A percentile compares a stretch with the other conserved stretches of the same genome.
Evolutionary conservation across 208 protist species (phyloP).

Genomic region (Leishmania martiniquensis): DNA sequence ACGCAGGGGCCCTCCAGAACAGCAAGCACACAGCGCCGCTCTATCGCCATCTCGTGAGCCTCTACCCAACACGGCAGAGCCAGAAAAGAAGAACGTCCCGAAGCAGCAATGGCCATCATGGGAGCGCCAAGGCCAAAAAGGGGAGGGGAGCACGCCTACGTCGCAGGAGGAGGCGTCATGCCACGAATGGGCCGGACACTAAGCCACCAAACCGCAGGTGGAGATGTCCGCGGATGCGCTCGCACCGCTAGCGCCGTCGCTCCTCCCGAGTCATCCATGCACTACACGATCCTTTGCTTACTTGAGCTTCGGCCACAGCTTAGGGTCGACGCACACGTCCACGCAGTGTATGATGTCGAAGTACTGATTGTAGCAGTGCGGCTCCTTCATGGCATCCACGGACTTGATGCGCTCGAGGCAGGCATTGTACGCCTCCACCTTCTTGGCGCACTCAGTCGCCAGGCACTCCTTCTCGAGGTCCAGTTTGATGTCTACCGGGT

Average conservation of each 20-base stretch:
- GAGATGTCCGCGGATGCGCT: not conserved
- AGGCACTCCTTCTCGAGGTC: slow-evolving; percentile 80
- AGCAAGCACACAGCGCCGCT: not conserved
- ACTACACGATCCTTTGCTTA: slow-evolving; percentile 29
- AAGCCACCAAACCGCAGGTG: not conserved
- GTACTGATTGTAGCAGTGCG: slow-evolving; percentile 83
- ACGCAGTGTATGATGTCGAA: slow-evolving; percentile 86
- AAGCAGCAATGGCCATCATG: not conserved
- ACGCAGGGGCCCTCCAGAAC: not conserved
- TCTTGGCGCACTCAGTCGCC: slow-evolving; percentile 57
- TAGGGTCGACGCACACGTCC: slow-evolving; percentile 77
- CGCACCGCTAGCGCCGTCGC: too few relatives aligned
- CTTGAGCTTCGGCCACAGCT: slow-evolving; percentile 80
- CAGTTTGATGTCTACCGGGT: slow-evolving; percentile 77
- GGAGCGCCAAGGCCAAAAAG: too few relatives aligned
- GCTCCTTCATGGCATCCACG: slow-evolving; percentile 59
- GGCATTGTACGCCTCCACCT: slow-evolving; percentile 62
- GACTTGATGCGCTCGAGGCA: slow-evolving; percentile 84
- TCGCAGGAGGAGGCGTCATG: not conserved
- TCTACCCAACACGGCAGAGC: not conserved
- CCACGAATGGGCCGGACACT: not conserved
- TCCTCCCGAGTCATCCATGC: too few relatives aligned
- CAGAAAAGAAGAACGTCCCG: not conserved
- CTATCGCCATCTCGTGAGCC: not conserved
- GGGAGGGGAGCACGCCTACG: not conserved